Base-by-base conservation (phyloP, 352 stramenopile genomes). In the Pythium dissimile region DNA sequence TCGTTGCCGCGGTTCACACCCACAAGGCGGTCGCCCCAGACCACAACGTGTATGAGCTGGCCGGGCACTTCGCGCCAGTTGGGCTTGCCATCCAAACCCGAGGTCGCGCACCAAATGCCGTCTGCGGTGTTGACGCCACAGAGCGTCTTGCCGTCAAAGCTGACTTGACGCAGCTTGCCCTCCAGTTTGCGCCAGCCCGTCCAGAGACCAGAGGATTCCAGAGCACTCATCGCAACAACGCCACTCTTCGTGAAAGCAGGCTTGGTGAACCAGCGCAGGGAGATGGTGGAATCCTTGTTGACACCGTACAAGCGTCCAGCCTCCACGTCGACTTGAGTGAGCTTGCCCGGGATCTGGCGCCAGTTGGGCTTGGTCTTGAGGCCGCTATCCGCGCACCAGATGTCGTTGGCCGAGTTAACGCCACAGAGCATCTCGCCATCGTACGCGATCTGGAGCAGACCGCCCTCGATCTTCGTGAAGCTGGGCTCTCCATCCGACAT, bases 391-490 rank as follows among this genome's bases (percentile, higher is more conserved):
- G 62, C 32, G 28, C 62, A 70, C 34, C 42, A 63, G 27, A 70
- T 53, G 5, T 59, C 35, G 24, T 49, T 26, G 18, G 15, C 26
- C 8, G 9, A 21, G 38, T 52, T 56, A 11, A 61, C 26, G n/a
- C 54, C 60, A n/a, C 65, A 72, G 49, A 72, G 54, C 27, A 66
- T 39, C 44, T 56, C 52, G 31, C 65, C 65, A 24, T 72, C 65
- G 50, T 54, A 72, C 28, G 54, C 49, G 27, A 72, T n/a, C 23
- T 72, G 52, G 38, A 44, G 39, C 15, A 69, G 45, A 2, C 21
- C 21, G n/a, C 48, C 51, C 10, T 37, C 11, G 44, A 69, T 39
- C 27, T 54, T 47, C 11, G 18, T 59, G 31, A 39, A 72, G 27
- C 16, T 56, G 7, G 61, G 30, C 6, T 62, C 55, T 10, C 66